Evolutionary conservation across 768 basidiomycete species (phyloP), one percentile per base, ranked within the genome.

Genomic region (Podaxis sp.): DNA sequence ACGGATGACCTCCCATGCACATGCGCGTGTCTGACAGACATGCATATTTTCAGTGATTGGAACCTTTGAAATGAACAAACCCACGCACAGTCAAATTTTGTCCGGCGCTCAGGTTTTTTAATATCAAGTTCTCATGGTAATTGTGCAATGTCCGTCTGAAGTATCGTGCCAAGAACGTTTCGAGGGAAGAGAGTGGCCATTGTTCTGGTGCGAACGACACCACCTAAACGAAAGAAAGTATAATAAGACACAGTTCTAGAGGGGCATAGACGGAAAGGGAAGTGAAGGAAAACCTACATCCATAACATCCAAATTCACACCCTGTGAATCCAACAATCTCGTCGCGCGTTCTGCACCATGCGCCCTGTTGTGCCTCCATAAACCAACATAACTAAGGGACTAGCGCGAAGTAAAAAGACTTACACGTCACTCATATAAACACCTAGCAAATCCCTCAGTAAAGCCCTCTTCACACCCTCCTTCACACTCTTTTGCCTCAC

Each of bases 351-450:
- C 82, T 2, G 83, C 73, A 33, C 81, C 82, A 1, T 75, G 71
- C 62, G 83, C 81, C 52, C 88, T 92, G 19, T 61, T 39, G 59
- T 62, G 48, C 55, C 62, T 52, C 49, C 26, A 40, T 26, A 58
- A 36, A 54, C 22, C 24, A 19, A 17, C 39, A 49, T 42, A 19
- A 59, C 49, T 19, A 57, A 44, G 36, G 38, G 26, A 59, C 6
- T 61, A 49, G n/a, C 52, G 52, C 26, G 44, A 55, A 57, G 15
- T 57, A 54, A 52, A 61, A 59, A 40, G 58, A 81, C 89, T 63
- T 68, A 92, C 92, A 85, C 84, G 60, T 87, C 86, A 39, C 78
- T 79, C 88, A 94, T 89, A 73, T 95, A 95, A 6, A 95, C 89
- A 70, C 90, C 87, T 63, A 96, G 70, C 30, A 96, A 73, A 33